These are phyloP conservation scores for Saururus chinensis DNA, from an alignment of 164 flowering plant species.

Conservation along the genomic window DNA sequence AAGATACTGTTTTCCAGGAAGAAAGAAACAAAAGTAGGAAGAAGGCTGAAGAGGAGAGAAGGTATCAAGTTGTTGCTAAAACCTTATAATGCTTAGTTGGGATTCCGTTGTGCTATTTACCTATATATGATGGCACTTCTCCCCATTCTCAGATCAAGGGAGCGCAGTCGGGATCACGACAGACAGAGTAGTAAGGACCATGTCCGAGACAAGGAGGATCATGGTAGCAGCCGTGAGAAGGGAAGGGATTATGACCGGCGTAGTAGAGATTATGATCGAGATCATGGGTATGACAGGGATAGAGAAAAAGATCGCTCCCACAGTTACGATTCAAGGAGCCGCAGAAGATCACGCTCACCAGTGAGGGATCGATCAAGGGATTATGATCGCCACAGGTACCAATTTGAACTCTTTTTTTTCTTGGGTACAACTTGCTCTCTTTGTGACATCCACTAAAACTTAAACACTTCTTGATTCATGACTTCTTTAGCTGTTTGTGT, in stretches of 20 bases:
- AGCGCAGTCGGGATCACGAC: conserved; percentile 48
- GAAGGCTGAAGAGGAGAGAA: conserved; percentile 4
- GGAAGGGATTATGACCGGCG: conserved; percentile 48
- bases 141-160: conserved; percentile 51
- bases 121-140: neutral
- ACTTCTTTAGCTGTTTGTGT: neutral
- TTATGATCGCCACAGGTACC: conserved; percentile 62
- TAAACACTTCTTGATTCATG: neutral
- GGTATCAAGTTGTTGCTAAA: neutral
- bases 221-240: conserved; percentile 49
- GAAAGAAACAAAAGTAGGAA: conserved; percentile 5
- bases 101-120: neutral
- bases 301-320: conserved; percentile 56
- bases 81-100: neutral
- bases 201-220: conserved; percentile 42
- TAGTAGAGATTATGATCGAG: conserved; percentile 58
- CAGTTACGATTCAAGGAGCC: conserved; percentile 63
- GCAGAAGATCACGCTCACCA: conserved; percentile 52
- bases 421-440: too few species aligned
- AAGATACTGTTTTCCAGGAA: neutral
- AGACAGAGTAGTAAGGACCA: conserved; percentile 21
- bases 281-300: conserved; percentile 50
- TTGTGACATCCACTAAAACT: too few species aligned
- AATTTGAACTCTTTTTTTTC: neutral
- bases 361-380: conserved; percentile 74